Percentiles rank a stretch among this genome's conserved stretches.
These are phyloP conservation scores for Coccomyxa sp. DNA, from an alignment of 139 green algal genomes.

Conservation along the genomic window DNA sequence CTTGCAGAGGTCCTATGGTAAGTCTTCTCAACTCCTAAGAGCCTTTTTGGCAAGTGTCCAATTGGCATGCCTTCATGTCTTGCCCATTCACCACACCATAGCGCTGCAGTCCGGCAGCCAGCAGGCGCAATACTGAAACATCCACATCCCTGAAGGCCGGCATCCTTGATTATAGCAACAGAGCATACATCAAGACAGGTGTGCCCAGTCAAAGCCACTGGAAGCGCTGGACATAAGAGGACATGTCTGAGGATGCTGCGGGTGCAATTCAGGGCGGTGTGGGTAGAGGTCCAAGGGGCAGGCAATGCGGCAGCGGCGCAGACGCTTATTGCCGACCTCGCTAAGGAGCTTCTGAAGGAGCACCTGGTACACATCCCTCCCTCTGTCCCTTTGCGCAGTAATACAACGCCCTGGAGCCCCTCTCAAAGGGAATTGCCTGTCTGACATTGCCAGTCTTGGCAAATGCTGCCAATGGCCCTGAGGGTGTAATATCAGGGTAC, in stretches of 20 bases:
- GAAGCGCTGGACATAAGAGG: neutral
- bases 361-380: conserved; percentile 6
- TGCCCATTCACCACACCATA: neutral
- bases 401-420: no score
- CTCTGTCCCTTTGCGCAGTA: no score
- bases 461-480: neutral
- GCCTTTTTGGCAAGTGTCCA: neutral
- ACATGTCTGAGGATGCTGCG: neutral
- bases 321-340: conserved; percentile 4
- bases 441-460: neutral
- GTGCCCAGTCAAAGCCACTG: neutral
- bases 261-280: neutral
- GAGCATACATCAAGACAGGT: neutral
- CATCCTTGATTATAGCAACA: neutral
- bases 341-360: conserved; percentile 18
- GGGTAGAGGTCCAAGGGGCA: neutral
- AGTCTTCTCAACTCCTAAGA: neutral
- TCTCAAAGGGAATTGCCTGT: neutral
- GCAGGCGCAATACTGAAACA: no score
- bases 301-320: neutral
- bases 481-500: neutral
- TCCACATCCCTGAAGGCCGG: neutral
- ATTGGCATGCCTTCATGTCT: neutral
- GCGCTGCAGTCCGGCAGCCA: neutral
- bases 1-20: neutral